These are phyloP conservation scores for Aspergillus eucalypticola DNA, from an alignment of 2,329 filamentous ascomycete species.

Conservation along the genomic window DNA sequence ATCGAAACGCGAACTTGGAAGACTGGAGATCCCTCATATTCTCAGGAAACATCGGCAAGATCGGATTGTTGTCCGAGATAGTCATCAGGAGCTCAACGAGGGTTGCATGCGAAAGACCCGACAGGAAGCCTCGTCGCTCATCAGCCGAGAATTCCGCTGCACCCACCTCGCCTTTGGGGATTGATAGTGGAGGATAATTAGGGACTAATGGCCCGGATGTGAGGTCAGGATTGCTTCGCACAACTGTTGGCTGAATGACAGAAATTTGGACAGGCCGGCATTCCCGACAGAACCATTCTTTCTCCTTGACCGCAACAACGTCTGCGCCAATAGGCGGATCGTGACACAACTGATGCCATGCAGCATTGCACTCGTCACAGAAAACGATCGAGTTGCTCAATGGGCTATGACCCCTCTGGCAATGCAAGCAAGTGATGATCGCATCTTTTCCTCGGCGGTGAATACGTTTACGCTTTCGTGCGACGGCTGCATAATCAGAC, in stretches of 20 bases:
- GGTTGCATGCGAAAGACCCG: slow-evolving; percentile 59
- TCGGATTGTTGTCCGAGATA: slow-evolving; percentile 62
- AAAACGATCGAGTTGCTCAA: slow-evolving; percentile 79
- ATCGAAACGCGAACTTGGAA: slow-evolving; percentile 25
- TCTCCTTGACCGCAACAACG: slow-evolving; percentile 65
- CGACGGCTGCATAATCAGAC: slow-evolving; percentile 15
- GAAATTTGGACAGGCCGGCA: slow-evolving; percentile 56
- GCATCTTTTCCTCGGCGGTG: slow-evolving; percentile 46
- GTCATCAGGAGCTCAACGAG: slow-evolving; percentile 67
- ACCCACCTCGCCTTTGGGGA: slow-evolving; percentile 28
- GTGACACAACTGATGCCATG: slow-evolving; percentile 82
- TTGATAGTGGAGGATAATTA: slow-evolving; percentile 14
- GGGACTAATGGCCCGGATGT: slow-evolving; percentile 6
- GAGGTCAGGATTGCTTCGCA: slow-evolving; percentile 30
- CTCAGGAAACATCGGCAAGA: slow-evolving; percentile 64
- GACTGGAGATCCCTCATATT: slow-evolving; percentile 30
- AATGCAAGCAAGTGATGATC: slow-evolving; percentile 66
- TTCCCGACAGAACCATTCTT: slow-evolving; percentile 69
- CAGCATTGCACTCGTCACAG: slow-evolving; percentile 76
- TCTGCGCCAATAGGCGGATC: slow-evolving; percentile 71
- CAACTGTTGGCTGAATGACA: slow-evolving; percentile 43
- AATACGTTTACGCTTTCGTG: slow-evolving; percentile 60
- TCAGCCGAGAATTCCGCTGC: slow-evolving; percentile 31
- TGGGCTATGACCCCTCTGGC: slow-evolving; percentile 70
- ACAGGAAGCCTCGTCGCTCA: slow-evolving; percentile 65